Conservation (phyloP, 106 monocot species). For the Dioscorea alata region DNA sequence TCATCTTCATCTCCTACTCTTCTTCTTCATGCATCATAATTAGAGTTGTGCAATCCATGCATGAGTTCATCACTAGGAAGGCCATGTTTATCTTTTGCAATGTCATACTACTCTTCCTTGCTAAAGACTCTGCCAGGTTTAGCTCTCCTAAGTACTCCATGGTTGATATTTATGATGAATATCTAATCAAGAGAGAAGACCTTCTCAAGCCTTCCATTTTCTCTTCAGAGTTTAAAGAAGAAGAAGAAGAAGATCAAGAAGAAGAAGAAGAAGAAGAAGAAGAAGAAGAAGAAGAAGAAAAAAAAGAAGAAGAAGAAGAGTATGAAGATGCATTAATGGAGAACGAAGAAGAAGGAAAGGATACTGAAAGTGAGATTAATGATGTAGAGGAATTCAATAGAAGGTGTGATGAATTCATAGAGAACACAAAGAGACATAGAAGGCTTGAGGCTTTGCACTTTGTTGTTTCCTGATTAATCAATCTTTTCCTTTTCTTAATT, state of each 20-base stretch:
- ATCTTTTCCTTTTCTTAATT: no score
- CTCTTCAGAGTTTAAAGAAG: no score
- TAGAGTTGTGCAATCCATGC: neutral
- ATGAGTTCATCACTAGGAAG: slow-evolving; percentile 16
- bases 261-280: neutral
- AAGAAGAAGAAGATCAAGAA: slow-evolving; percentile 2
- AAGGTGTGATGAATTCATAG: slow-evolving; percentile 49
- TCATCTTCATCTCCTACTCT: slow-evolving; percentile 1
- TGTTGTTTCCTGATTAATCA: neutral
- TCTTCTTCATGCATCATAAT: neutral
- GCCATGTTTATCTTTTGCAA: slow-evolving; percentile 48
- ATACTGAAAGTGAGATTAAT: slow-evolving; percentile 10
- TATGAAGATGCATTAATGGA: no score
- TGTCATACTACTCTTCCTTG: slow-evolving; percentile 48
- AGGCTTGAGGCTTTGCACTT: slow-evolving; percentile 16
- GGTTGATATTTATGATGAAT: neutral
- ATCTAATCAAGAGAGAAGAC: no score
- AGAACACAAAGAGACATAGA: slow-evolving; percentile 27
- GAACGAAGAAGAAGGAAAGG: neutral
- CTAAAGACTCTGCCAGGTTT: slow-evolving; percentile 40
- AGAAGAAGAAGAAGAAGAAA: neutral
- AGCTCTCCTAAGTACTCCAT: neutral
- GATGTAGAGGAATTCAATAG: slow-evolving; percentile 39
- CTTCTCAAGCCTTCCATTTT: neutral
- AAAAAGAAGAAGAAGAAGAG: neutral